Percentiles rank a stretch among this genome's conserved stretches.
phyloP scores from a whole-genome alignment of 345 rosid genomes.

The Melaleuca quinquenervia region DNA sequence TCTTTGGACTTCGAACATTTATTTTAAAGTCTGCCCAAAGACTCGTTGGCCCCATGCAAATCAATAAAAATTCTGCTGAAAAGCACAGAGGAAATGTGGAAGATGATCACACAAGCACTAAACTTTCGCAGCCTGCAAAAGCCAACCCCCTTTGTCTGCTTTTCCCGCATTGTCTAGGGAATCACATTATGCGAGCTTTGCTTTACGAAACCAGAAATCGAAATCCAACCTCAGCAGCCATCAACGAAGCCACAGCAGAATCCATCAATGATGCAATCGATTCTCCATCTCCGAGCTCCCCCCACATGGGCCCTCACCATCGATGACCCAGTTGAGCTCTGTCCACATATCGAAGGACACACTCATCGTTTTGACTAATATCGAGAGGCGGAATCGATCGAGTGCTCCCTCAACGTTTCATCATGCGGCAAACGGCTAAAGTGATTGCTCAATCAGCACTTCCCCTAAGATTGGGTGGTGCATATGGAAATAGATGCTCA shows the following conservation, averaged over 20 bases:
- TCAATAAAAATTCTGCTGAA: neutral
- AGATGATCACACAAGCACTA: neutral
- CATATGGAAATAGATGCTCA: neutral
- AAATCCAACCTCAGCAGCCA: neutral
- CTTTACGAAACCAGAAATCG: neutral
- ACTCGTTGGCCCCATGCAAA: neutral
- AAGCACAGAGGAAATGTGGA: neutral
- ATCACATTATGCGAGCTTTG: neutral
- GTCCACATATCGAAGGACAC: neutral
- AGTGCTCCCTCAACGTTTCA: neutral
- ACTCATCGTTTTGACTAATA: slow-evolving; percentile 4
- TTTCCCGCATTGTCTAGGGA: neutral
- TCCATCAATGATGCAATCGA: neutral
- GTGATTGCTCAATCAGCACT: neutral
- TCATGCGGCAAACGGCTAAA: neutral
- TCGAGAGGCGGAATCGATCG: neutral
- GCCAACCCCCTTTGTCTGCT: neutral
- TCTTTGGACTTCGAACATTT: neutral
- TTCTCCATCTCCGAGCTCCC: neutral
- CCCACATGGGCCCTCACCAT: neutral
- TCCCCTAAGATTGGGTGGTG: neutral
- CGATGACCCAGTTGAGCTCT: neutral
- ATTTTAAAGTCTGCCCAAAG: neutral
- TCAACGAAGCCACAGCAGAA: neutral
- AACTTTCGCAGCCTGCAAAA: neutral